phyloP scores from a whole-genome alignment of 768 basidiomycete species.

The Mycena vulgaris region DNA sequence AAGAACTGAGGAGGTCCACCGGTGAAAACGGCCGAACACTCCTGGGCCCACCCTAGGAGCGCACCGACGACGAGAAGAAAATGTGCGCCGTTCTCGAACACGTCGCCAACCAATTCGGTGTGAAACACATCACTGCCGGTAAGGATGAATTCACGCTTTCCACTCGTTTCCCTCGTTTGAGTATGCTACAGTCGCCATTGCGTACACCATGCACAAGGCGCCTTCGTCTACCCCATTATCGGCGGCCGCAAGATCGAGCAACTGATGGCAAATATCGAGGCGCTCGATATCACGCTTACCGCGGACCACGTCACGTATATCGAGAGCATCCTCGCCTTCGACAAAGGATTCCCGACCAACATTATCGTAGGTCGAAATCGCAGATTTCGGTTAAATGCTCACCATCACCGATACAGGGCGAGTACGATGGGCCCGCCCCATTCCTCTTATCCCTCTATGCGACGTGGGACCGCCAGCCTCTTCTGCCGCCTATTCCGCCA shows the following conservation, averaged over 20 bases:
- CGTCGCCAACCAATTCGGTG: slow-evolving; percentile 54
- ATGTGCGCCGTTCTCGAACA: slow-evolving; percentile 55
- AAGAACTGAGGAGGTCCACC: slow-evolving; percentile 44
- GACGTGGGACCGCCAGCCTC: slow-evolving; percentile 9
- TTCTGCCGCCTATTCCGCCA: background rate
- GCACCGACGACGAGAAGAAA: slow-evolving; percentile 49
- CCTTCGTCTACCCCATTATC: no score
- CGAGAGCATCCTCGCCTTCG: slow-evolving; percentile 53
- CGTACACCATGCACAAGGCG: no score
- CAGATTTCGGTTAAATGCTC: background rate
- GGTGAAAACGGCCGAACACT: slow-evolving; percentile 57
- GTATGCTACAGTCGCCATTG: slow-evolving; percentile 9
- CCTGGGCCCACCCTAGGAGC: slow-evolving; percentile 46
- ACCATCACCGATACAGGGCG: background rate
- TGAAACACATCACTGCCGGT: slow-evolving; percentile 43
- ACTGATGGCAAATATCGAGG: slow-evolving; percentile 58
- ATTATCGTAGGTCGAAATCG: background rate
- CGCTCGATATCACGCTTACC: slow-evolving; percentile 55
- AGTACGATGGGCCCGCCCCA: slow-evolving; percentile 2
- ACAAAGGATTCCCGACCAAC: slow-evolving; percentile 51
- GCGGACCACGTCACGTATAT: slow-evolving; percentile 53
- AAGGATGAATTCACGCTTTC: background rate
- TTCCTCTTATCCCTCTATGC: background rate
- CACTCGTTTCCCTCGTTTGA: background rate
- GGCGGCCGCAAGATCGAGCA: no score